Evolutionary conservation across 2,329 filamentous ascomycete species (phyloP).

Genomic region (Trichoderma harzianum): DNA sequence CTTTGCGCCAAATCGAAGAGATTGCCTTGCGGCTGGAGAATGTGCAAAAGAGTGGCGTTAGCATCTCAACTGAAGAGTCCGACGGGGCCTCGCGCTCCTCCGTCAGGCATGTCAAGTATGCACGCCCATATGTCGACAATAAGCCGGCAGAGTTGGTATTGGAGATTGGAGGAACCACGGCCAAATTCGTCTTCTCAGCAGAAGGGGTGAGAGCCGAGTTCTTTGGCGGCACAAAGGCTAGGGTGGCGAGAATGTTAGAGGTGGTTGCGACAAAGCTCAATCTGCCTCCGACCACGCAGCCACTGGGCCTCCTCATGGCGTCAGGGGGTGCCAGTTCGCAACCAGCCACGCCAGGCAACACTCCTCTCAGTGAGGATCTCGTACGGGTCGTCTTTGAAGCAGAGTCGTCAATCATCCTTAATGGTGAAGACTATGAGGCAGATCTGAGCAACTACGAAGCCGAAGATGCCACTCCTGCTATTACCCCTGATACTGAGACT

Average conservation of each 20-base stretch:
- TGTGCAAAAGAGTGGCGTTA: constrained; percentile 81
- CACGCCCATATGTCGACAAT: constrained; percentile 81
- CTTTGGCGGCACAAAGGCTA: constrained; percentile 64
- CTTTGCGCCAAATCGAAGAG: constrained; percentile 63
- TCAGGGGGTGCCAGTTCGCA: constrained; percentile 60
- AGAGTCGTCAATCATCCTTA: constrained; percentile 57
- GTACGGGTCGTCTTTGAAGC: constrained; percentile 62
- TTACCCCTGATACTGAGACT: constrained; percentile 23
- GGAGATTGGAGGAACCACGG: constrained; percentile 70
- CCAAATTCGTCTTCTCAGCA: constrained; percentile 49
- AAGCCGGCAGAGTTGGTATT: constrained; percentile 70
- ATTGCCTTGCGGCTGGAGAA: constrained; percentile 80
- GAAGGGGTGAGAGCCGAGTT: constrained; percentile 61
- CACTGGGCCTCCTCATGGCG: constrained; percentile 65
- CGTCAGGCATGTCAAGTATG: constrained; percentile 67
- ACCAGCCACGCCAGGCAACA: constrained; percentile 65
- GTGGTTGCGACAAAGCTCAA: constrained; percentile 80
- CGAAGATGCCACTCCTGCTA: constrained; percentile 27
- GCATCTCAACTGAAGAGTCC: constrained; percentile 52
- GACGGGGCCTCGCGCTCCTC: constrained; percentile 24
- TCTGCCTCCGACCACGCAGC: constrained; percentile 56
- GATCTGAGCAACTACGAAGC: constrained; percentile 22
- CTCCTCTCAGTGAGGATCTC: constrained; percentile 65
- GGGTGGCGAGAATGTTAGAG: constrained; percentile 71
- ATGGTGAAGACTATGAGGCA: constrained; percentile 48